Evolutionary conservation across 331 rosid genomes (phyloP).

Genomic region (Stylosanthes scabra): DNA sequence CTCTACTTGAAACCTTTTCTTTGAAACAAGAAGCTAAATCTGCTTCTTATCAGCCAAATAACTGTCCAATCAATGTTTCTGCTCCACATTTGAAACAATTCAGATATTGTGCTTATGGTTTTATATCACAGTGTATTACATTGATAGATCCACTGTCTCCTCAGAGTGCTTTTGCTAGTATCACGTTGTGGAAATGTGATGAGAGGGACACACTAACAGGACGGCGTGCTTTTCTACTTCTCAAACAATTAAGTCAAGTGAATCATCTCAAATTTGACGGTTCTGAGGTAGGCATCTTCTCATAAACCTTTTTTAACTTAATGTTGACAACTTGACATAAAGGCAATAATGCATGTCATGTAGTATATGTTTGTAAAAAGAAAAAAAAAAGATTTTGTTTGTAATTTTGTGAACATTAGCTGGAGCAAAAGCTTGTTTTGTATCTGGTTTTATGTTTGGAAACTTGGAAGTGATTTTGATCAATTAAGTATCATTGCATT

Average conservation of each 20-base stretch:
- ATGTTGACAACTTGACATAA: not conserved
- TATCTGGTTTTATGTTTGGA: no score
- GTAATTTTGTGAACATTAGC: no score
- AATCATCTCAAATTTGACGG: not conserved
- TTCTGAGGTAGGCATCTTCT: not conserved
- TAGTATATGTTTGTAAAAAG: no score
- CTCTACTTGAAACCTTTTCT: constrained; percentile 13
- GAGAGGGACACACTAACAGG: not conserved
- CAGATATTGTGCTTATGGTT: not conserved
- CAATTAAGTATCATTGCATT: no score
- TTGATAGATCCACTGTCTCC: not conserved
- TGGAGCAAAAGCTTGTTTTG: no score
- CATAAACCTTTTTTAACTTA: not conserved
- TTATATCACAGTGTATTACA: not conserved
- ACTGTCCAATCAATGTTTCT: not conserved
- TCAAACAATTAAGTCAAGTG: constrained; percentile 19
- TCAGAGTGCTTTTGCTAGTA: not conserved
- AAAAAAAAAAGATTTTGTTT: no score
- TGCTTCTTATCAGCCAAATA: not conserved
- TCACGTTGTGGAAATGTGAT: not conserved
- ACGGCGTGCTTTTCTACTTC: not conserved
- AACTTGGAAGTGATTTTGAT: no score
- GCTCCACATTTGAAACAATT: not conserved
- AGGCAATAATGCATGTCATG: not conserved
- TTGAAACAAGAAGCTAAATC: not conserved